Evolutionary conservation across 1,139 yeast species (phyloP), one percentile per base, ranked within the genome.

Genomic region (Blastobotrys raffinosifermentans): DNA sequence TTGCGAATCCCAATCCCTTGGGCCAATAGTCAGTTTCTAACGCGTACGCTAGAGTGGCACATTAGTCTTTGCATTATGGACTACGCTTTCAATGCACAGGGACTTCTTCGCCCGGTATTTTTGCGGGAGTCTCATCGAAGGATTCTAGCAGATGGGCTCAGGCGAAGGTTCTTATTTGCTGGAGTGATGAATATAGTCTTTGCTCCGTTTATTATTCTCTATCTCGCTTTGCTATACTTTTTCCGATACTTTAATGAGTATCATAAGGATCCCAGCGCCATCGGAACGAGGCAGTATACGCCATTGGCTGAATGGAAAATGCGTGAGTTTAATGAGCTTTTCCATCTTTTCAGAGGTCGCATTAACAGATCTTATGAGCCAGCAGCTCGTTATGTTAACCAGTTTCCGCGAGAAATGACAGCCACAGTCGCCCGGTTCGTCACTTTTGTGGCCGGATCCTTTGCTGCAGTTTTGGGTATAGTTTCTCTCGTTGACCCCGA

Each of bases 251-350:
- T 93, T 61, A 87, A 89, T 55, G 97, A 91, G 61, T 87, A 85
- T 57, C 83, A 85, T 57, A 76, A 84, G 27, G 84, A 91, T 43
- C 98, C 98, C 0, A 77, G 91, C 2, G 70, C 89, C 9, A 69
- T 91, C 38, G 80, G 94, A 7, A 80, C 89, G 2, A 69, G 98
- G 34, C 94, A 86, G 52, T 91, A 86, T 54, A 86, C 97, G 0
- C 96, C 96, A 0, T 74, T 76, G 59, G 96, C 97, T 0, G 91
- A 85, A 54, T 91, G 98, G 97, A 85, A 81, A 57, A 73, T 93
- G 54, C 69, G 98, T 40, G 98, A 91, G 55, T 86, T 83, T 57
- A 91, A 91, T 57, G 99, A 91, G 58, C 68, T 91, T 14, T 86
- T 86, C 29, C 98, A 91, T 60, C 70, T 91, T 29, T 91, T 91